Evolutionary conservation across 2,329 filamentous ascomycete species (phyloP), one percentile per base, ranked within the genome.

Genomic region (Pseudovirgaria hyperparasitica): DNA sequence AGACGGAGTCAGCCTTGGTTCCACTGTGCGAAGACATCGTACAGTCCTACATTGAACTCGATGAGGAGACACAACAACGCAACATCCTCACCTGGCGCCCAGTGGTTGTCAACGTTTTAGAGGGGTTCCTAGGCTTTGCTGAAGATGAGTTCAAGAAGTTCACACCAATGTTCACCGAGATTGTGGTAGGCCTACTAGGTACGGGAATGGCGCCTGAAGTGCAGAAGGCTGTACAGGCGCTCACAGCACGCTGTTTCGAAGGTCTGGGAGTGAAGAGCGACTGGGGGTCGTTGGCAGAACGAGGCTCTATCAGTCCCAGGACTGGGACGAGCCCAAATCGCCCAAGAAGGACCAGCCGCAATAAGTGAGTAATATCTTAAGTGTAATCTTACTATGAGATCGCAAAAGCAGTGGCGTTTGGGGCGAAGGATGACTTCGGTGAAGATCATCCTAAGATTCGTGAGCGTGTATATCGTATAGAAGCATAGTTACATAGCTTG

Each of bases 11-110:
- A 21, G 92, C 90, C 2, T 67, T 99, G 15, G 82, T 98, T 15
- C 92, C 92, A 31, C 70, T 99, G 4, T 98, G 90, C 60, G 82
- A 80, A 45, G 90, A 98, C 52, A 93, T 99, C 36, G 78, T 98
- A 34, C 70, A 73, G 19, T 78, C 77, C 9, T 99, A 92, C 53
- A 74, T 84, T 8, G 65, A 68, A 4, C 73, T 98, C 3, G 90
- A 96, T 47, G 86, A 94, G 52, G 92, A 98, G 48, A 92, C 82
- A 16, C 90, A 98, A 55, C 86, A 96, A 50, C 71, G 90, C 30
- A 98, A 98, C 54, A 93, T 98, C 29, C 72, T 92, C 15, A 92
- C 92, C 1, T 99, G 90, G 90, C 70, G 90, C 11, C 90, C 90
- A 0, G 90, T 98, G 1, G 90, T 99, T 2, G 85, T 98, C 11